These are phyloP conservation scores for Auriscalpium orientale DNA, from an alignment of 768 basidiomycete species.

Conservation along the genomic window DNA sequence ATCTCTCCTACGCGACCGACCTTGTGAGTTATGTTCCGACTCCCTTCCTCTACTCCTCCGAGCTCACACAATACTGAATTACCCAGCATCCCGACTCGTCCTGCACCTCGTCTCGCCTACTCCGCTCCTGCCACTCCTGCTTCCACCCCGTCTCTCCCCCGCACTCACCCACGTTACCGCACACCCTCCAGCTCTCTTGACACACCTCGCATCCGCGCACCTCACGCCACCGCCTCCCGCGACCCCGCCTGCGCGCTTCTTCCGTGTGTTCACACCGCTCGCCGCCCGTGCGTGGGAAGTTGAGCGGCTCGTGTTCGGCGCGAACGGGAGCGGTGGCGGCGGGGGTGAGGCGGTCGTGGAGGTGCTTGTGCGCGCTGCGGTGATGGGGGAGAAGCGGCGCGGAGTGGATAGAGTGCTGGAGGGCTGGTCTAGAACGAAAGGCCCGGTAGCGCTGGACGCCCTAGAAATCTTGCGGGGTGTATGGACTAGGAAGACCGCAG, in stretches of 20 bases:
- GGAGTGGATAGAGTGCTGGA: constrained; percentile 55
- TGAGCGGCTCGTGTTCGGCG: constrained; percentile 53
- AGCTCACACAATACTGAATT: neutral
- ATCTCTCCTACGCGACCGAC: constrained; percentile 34
- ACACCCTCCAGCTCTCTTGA: constrained; percentile 64
- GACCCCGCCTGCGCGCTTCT: constrained; percentile 64
- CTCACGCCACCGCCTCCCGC: constrained; percentile 63
- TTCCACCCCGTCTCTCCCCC: constrained; percentile 56
- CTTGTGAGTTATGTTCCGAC: constrained; percentile 32
- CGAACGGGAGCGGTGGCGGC: constrained; percentile 40
- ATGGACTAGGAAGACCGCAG: constrained; percentile 28
- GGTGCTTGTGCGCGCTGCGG: constrained; percentile 41
- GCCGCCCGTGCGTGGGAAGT: constrained; percentile 54
- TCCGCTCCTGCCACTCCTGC: constrained; percentile 45
- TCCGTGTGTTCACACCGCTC: constrained; percentile 67
- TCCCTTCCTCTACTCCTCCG: neutral
- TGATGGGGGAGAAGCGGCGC: constrained; percentile 35
- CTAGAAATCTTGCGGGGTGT: constrained; percentile 46
- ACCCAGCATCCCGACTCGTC: constrained; percentile 43
- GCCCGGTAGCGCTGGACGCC: constrained; percentile 40
- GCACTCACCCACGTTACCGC: constrained; percentile 56
- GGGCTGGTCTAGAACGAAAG: constrained; percentile 42
- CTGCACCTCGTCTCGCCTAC: constrained; percentile 47
- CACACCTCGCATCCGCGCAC: constrained; percentile 62
- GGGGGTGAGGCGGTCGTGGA: constrained; percentile 55